Conservation (phyloP, 768 basidiomycete genomes). For the Termitomyces bulborhizus region DNA sequence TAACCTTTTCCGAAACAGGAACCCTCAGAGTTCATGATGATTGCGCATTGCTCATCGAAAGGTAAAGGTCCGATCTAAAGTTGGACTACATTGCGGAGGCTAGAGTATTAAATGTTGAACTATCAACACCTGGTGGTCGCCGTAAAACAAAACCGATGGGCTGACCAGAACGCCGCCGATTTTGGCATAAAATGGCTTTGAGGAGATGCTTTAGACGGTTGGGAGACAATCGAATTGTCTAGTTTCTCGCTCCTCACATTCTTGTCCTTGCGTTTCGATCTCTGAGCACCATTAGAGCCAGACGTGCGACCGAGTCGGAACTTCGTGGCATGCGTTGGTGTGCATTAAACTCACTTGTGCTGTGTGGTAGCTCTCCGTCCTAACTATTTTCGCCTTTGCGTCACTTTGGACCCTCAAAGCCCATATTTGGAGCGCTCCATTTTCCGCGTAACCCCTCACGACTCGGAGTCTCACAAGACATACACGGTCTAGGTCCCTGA, state of each 20-base stretch:
- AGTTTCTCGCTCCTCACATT: not conserved
- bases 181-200: not conserved
- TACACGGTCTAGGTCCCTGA: not conserved
- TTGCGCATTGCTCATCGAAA: not conserved
- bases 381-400: too few species aligned
- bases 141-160: not conserved
- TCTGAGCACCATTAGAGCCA: not conserved
- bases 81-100: not conserved
- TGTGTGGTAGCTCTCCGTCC: too few species aligned
- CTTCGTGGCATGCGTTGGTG: not conserved
- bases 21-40: not conserved
- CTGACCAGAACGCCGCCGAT: not conserved
- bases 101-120: not conserved
- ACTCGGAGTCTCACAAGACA: not conserved
- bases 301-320: not conserved
- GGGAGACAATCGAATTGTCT: not conserved
- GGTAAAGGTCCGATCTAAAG: not conserved
- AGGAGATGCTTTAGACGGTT: not conserved
- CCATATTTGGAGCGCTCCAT: not conserved
- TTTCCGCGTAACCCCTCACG: not conserved
- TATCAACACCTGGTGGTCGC: not conserved
- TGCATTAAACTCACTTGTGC: not conserved
- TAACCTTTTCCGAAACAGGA: not conserved
- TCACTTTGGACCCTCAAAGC: too few species aligned
- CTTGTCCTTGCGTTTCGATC: not conserved